Conservation (phyloP, 805 yeast species). For the Pichia paraexigua region DNA sequence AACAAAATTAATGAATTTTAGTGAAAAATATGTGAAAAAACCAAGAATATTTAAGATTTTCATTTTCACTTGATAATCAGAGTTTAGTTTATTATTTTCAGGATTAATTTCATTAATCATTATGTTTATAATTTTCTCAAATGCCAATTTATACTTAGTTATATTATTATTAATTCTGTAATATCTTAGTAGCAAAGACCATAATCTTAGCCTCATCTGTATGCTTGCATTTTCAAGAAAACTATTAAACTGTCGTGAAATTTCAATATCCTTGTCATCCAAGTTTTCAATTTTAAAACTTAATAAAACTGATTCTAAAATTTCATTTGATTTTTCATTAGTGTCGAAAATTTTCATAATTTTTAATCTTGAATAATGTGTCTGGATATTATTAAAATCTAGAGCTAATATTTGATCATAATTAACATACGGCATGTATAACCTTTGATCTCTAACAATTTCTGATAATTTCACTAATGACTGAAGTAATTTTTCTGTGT, state of each 20-base stretch:
- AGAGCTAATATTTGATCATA: constrained; percentile 52
- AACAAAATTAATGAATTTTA: constrained; percentile 1
- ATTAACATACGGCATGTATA: constrained; percentile 45
- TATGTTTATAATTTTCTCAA: constrained; percentile 42
- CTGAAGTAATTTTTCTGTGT: constrained; percentile 29
- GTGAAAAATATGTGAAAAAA: constrained; percentile 33
- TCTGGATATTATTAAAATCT: constrained; percentile 39
- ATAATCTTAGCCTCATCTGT: constrained; percentile 59
- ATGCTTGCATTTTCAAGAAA: constrained; percentile 60
- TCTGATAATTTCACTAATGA: constrained; percentile 22
- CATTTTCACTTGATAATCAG: constrained; percentile 31
- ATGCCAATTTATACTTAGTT: constrained; percentile 38
- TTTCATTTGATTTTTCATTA: constrained; percentile 27
- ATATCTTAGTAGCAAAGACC: constrained; percentile 62
- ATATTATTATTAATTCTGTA: constrained; percentile 32
- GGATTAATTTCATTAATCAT: constrained; percentile 33
- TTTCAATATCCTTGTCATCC: constrained; percentile 21
- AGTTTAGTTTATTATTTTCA: constrained; percentile 15
- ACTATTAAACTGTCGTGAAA: constrained; percentile 44
- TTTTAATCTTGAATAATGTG: constrained; percentile 62
- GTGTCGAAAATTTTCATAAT: constrained; percentile 62
- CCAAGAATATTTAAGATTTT: constrained; percentile 43
- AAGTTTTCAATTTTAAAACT: constrained; percentile 9
- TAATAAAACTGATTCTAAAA: constrained; percentile 19
- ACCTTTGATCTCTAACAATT: constrained; percentile 11